Conservation (phyloP, 139 green algal species). For the Coelastrella sp. region DNA sequence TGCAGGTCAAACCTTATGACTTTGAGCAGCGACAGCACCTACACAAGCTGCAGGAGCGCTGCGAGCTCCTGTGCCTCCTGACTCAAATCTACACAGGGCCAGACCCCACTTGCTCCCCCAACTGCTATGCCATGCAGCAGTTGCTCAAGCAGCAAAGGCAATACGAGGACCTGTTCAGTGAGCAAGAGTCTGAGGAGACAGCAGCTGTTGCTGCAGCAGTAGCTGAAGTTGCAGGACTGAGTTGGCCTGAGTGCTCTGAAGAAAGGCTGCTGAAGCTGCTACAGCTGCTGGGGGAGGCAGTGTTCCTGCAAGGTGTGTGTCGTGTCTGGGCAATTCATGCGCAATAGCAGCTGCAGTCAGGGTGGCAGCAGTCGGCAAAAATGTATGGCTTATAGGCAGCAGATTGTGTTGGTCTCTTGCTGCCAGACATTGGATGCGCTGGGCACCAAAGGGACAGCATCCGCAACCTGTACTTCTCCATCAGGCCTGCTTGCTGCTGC, state of each 20-base stretch:
- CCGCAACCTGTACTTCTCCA: no score
- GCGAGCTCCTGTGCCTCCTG: constrained; percentile 69
- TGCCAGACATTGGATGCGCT: no score
- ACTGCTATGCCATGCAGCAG: not conserved
- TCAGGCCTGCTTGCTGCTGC: no score
- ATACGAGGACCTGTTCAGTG: not conserved
- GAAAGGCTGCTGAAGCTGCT: constrained; percentile 64
- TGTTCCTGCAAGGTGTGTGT: constrained; percentile 49
- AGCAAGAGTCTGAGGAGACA: not conserved
- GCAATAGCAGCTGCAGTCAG: no score
- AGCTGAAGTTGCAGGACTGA: not conserved
- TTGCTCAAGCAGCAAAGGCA: not conserved
- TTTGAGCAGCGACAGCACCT: constrained; percentile 20
- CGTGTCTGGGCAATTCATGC: no score
- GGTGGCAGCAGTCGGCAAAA: no score
- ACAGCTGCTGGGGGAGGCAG: constrained; percentile 54
- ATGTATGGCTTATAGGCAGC: no score
- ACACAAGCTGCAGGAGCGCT: constrained; percentile 64
- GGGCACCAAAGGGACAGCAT: no score
- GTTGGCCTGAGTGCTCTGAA: constrained; percentile 59
- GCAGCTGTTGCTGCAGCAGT: not conserved
- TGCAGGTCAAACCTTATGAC: constrained; percentile 1
- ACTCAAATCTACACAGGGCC: constrained; percentile 72
- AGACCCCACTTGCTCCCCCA: not conserved
- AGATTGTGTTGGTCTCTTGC: no score